Base-by-base conservation (phyloP, 495 filamentous ascomycete genomes). In the Neurospora sp. region DNA sequence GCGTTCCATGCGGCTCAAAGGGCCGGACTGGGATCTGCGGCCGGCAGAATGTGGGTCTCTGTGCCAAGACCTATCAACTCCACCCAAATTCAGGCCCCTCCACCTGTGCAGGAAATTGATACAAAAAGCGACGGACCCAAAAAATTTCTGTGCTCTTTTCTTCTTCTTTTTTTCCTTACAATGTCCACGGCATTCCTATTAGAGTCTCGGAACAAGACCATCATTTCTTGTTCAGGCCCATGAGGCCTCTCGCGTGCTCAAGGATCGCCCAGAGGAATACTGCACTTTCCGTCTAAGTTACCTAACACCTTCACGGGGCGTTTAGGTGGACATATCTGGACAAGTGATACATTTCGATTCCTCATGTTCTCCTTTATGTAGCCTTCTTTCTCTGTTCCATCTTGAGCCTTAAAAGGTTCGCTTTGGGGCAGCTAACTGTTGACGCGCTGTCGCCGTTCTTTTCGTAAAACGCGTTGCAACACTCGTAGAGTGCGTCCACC, bases 171-270 rank as follows among this genome's bases (percentile, higher is more conserved):
- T 88, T 83, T 86, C 86, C 84, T 83, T 79, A 66, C 76, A 93
- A 95, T 96, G 92, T 96, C 91, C 88, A 87, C 84, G 91, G 96
- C 94, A 91, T 92, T 90, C 88, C 93, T 93, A 94, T 95, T 99
- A 99, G 96, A 99, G 96, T 99, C 96, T 96, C 96, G 96, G 93
- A 91, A 89, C 90, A 92, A 90, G 93, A 89, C 80, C 83, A 79
- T 96, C 94, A 92, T 86, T 98, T 89, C 94, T 94, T 94, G 90
- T 93, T 92, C 93, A 97, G 93, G 89, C 92, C 92, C 89, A 83
- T 82, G 77, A 83, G 87, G 90, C 88, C 92, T 95, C 90, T 88
- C 82, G 94, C 96, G 96, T 93, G 96, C 96, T 99, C 94, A 94
- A 92, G 92, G 94, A 94, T 90, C 90, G 91, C 96, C 96, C 88